Evolutionary conservation across 805 yeast genomes (phyloP).

Genomic region (Wickerhamiella hasegawae): DNA sequence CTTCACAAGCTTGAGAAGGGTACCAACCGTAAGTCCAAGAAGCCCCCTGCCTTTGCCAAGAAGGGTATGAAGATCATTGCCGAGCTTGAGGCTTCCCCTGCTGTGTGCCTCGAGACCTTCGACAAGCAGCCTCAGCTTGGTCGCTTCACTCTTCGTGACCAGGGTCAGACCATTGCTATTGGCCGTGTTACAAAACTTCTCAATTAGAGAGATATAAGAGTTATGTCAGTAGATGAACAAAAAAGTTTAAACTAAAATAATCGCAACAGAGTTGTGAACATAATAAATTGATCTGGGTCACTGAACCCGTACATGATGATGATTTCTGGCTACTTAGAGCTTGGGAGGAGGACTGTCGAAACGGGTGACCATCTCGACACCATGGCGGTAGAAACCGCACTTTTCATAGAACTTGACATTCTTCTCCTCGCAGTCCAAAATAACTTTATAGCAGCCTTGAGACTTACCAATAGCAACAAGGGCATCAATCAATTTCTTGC

Average conservation of each 20-base stretch:
- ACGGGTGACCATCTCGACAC: slow-evolving; percentile 21
- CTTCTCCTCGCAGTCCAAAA: slow-evolving; percentile 73
- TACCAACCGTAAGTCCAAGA: slow-evolving; percentile 89
- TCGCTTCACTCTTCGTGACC: slow-evolving; percentile 96
- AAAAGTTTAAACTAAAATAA: too few relatives aligned
- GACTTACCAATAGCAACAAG: slow-evolving; percentile 43
- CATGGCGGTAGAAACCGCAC: slow-evolving; percentile 51
- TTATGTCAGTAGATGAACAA: background rate
- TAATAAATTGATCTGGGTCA: too few relatives aligned
- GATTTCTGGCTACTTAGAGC: background rate
- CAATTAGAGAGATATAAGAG: slow-evolving; percentile 9
- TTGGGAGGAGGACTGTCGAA: background rate
- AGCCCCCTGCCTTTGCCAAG: slow-evolving; percentile 96
- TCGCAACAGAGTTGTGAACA: background rate
- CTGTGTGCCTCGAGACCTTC: slow-evolving; percentile 88
- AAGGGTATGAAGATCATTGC: slow-evolving; percentile 98
- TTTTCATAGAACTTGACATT: slow-evolving; percentile 78
- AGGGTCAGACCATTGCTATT: slow-evolving; percentile 94
- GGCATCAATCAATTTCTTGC: slow-evolving; percentile 45
- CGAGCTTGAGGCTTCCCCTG: slow-evolving; percentile 64
- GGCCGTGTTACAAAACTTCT: slow-evolving; percentile 90
- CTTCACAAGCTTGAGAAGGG: slow-evolving; percentile 92
- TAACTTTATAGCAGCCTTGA: slow-evolving; percentile 70
- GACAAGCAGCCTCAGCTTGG: slow-evolving; percentile 91
- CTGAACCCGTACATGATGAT: too few relatives aligned